phyloP scores from a whole-genome alignment of 148 eudicot species.

The Rheum nobile region DNA sequence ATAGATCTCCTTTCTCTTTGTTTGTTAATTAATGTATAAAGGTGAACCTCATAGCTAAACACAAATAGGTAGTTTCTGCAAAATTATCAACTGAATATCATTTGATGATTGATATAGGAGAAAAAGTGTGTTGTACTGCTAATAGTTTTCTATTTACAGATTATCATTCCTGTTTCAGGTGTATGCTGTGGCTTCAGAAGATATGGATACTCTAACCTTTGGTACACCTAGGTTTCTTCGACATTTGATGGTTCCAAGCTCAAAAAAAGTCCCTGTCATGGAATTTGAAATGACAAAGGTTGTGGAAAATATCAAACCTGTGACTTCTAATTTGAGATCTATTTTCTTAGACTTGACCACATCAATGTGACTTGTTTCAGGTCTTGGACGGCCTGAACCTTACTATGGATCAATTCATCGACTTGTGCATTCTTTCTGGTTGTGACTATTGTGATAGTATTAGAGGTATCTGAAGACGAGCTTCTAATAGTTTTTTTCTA shows the following conservation, averaged over 20 bases:
- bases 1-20: not conserved
- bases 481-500: not conserved
- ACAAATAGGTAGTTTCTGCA: not conserved
- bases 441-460: conserved; percentile 97
- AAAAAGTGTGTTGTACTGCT: not conserved
- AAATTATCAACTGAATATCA: not conserved
- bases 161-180: conserved; percentile 33
- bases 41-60: not conserved
- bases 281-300: conserved; percentile 97
- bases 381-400: conserved; percentile 80
- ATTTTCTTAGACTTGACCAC: not conserved
- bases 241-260: conserved; percentile 96
- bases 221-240: conserved; percentile 95
- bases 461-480: conserved; percentile 38
- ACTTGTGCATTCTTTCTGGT: conserved; percentile 93
- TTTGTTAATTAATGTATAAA: not conserved
- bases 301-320: not conserved
- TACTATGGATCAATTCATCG: conserved; percentile 97
- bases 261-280: conserved; percentile 93
- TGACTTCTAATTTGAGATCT: not conserved
- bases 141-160: not conserved
- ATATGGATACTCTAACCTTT: conserved; percentile 96
- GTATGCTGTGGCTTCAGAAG: conserved; percentile 97
- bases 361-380: conserved; percentile 27
- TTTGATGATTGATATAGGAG: not conserved